Base-by-base conservation (phyloP, 441 rosid genomes). In the Brassica balearica region DNA sequence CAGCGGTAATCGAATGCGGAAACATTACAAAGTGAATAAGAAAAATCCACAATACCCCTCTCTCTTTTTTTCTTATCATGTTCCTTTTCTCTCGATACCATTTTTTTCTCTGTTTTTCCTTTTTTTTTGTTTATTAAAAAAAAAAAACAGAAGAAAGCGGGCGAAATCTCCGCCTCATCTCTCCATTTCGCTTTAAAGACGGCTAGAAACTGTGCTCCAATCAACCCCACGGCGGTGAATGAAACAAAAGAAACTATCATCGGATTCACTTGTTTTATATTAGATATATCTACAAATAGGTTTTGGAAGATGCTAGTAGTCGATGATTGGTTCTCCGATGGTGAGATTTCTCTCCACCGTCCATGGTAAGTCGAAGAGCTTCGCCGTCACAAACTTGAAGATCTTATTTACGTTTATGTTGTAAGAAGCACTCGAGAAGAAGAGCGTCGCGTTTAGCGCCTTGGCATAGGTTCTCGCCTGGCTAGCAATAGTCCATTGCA, bases 321-420 rank as follows among this genome's bases (percentile, higher is more conserved):
- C 97, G 77, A 92, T 92, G 38, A 92, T 84, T 60, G 98, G 97
- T 75, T 92, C 97, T 41, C 97, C 97, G 9, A 91, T 66, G 1
- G 86, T 92, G 34, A 94, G 89, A 78, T 94, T 94, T 0, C 93
- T 85, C 83, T 91, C 95, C 68, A 91, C 85, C 0, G 87, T 84
- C 95, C 96, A 92, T 25, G 97, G 97, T 71, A 91, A 73, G 72
- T 91, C 95, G 14, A 90, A 92, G 67, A 95, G 87, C 86, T 90
- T 92, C 3, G 97, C 98, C 1, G 97, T 91, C 78, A 92, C 87
- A 86, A 92, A 92, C 83, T 95, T 92, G 85, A 95, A 92, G 78
- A 95, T 85, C 91, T 95, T 95, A 75, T 87, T 95, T 25, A 95
- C 98, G 68, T 95, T 92, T 69, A 95, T 92, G 83, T 92, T 95